Conservation (phyloP, 1,284 basidiomycete species). For the Rhodotorula sp. region DNA sequence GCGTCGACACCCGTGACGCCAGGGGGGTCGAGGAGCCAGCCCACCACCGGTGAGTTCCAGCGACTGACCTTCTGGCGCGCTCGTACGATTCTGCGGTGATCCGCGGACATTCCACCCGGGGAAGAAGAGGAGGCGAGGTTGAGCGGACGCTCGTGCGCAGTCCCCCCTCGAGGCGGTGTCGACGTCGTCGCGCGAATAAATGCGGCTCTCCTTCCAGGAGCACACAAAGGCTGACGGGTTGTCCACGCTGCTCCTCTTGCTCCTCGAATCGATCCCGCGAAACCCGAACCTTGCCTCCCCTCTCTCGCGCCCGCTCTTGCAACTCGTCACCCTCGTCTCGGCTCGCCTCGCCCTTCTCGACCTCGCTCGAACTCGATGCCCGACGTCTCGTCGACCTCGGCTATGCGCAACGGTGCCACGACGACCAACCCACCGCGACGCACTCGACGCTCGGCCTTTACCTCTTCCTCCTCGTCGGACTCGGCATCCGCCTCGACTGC, state of each 20-base stretch:
- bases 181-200: no score
- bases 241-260: no score
- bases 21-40: constrained; percentile 19
- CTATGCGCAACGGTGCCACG: no score
- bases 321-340: background rate
- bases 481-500: background rate
- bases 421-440: no score
- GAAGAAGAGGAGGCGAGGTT: background rate
- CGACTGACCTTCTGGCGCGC: background rate
- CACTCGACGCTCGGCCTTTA: background rate
- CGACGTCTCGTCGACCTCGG: background rate
- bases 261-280: background rate
- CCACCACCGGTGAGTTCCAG: constrained; percentile 35
- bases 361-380: background rate
- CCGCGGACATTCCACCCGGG: background rate
- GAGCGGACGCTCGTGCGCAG: no score
- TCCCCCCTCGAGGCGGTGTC: no score
- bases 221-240: no score
- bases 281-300: background rate
- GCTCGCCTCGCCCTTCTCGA: background rate
- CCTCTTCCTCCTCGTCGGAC: background rate
- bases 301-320: background rate
- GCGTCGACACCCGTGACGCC: constrained; percentile 29
- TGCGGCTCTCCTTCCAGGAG: no score
- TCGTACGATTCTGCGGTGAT: background rate